Evolutionary conservation across 192 early-diverging fungal species (phyloP).

Genomic region (Gonapodya prolifera): DNA sequence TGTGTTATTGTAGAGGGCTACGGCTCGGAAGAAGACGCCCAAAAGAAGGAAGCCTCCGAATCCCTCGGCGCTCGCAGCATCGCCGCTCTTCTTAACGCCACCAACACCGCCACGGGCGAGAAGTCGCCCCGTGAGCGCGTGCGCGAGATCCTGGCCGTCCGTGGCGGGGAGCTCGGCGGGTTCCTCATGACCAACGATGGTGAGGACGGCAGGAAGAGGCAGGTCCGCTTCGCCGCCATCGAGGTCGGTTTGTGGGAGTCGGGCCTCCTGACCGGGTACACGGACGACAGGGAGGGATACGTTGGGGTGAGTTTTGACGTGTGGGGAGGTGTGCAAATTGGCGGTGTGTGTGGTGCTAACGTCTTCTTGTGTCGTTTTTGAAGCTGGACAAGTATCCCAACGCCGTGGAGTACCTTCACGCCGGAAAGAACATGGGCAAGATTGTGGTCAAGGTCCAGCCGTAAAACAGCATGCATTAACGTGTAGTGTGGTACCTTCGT

Average conservation of each 20-base stretch:
- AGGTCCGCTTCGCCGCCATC: not conserved
- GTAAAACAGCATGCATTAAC: too few species aligned
- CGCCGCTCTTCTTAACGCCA: not conserved
- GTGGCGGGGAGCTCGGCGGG: not conserved
- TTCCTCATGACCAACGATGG: not conserved
- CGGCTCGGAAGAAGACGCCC: not conserved
- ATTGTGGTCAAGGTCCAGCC: slow-evolving; percentile 23
- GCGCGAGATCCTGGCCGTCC: not conserved
- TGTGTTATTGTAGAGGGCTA: not conserved
- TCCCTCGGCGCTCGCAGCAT: not conserved
- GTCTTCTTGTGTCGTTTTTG: not conserved
- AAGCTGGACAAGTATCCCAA: slow-evolving; percentile 6
- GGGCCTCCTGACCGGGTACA: not conserved
- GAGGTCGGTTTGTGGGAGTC: slow-evolving; percentile 2
- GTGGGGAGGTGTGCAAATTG: too few species aligned
- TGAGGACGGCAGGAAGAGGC: not conserved
- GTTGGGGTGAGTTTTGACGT: not conserved
- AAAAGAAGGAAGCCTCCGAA: not conserved
- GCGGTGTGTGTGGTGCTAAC: not conserved
- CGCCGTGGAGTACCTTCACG: slow-evolving; percentile 31
- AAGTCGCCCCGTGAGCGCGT: not conserved
- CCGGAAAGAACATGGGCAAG: slow-evolving; percentile 44
- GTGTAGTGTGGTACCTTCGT: too few species aligned
- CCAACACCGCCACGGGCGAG: not conserved
- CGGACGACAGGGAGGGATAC: not conserved